phyloP scores from a whole-genome alignment of 1,284 basidiomycete species.

The Pseudozyma tsukubaensis region DNA sequence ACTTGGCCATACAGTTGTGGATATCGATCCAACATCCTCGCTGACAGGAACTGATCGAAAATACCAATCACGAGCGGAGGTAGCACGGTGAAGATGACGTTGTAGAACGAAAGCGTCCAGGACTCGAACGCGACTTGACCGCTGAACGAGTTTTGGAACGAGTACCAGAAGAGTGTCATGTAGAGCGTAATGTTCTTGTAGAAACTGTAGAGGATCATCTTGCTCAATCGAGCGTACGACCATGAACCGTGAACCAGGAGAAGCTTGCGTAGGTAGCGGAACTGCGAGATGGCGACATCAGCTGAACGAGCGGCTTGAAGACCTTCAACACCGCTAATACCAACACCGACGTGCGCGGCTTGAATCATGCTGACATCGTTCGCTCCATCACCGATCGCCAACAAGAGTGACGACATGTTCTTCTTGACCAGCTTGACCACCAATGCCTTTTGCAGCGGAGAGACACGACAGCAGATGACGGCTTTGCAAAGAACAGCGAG shows the following conservation, averaged over 20 bases:
- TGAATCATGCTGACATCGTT: slow-evolving; percentile 77
- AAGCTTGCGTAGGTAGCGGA: slow-evolving; percentile 94
- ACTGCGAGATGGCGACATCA: slow-evolving; percentile 97
- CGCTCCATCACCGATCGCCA: slow-evolving; percentile 84
- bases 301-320: slow-evolving; percentile 96
- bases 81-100: slow-evolving; percentile 74
- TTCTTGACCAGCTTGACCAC: slow-evolving; percentile 99
- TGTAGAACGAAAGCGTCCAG: slow-evolving; percentile 84
- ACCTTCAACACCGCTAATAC: slow-evolving; percentile 98
- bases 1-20: slow-evolving; percentile 83
- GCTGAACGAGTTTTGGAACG: slow-evolving; percentile 86
- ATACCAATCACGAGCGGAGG: slow-evolving; percentile 97
- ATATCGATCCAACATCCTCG: slow-evolving; percentile 94
- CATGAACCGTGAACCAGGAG: slow-evolving; percentile 96
- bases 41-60: slow-evolving; percentile 97
- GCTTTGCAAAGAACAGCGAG: slow-evolving; percentile 98
- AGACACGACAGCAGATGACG: slow-evolving; percentile 97
- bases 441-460: slow-evolving; percentile 95
- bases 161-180: slow-evolving; percentile 98
- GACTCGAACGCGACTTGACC: slow-evolving; percentile 98
- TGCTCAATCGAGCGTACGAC: slow-evolving; percentile 95
- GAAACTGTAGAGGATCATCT: slow-evolving; percentile 80
- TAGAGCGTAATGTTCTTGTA: slow-evolving; percentile 90
- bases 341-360: slow-evolving; percentile 85
- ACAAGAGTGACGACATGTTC: slow-evolving; percentile 87